Conservation (phyloP, 352 stramenopile species). For the Globisporangium solare region DNA sequence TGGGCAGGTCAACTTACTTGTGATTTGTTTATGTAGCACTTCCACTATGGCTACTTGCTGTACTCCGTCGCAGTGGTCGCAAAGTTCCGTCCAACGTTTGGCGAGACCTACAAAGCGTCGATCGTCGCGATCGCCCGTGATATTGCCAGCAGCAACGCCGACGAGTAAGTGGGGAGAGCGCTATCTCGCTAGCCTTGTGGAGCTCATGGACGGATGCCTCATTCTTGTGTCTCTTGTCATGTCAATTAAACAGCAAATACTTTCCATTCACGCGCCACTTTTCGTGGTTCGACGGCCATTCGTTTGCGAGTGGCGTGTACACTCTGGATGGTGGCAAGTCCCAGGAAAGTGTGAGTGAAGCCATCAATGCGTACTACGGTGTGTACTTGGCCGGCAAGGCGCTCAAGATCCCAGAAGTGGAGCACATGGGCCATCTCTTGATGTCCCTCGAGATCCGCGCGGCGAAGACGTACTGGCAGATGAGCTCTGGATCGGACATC, state of each 20-base stretch:
- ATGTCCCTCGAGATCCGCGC: constrained; percentile 92
- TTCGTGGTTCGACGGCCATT: constrained; percentile 97
- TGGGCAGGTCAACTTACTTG: background rate
- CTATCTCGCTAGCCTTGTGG: background rate
- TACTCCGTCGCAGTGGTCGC: constrained; percentile 80
- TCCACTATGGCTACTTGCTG: constrained; percentile 95
- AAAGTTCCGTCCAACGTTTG: constrained; percentile 74
- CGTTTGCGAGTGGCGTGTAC: constrained; percentile 95
- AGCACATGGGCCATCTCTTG: constrained; percentile 89
- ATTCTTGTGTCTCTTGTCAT: no score
- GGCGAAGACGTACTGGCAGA: constrained; percentile 96
- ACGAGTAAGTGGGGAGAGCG: constrained; percentile 43
- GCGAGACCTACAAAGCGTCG: constrained; percentile 57
- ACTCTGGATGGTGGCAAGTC: constrained; percentile 93
- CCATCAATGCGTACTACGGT: constrained; percentile 96
- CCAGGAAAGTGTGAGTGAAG: constrained; percentile 96
- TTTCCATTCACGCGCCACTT: constrained; percentile 93
- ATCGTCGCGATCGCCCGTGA: constrained; percentile 76
- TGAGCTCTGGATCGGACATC: constrained; percentile 54
- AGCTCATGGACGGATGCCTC: background rate
- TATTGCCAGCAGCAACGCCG: constrained; percentile 57
- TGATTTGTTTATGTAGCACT: constrained; percentile 73
- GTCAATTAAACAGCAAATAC: constrained; percentile 38
- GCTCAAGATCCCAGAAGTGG: constrained; percentile 57
- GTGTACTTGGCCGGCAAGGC: constrained; percentile 91